Evolutionary conservation across 495 filamentous ascomycete species (phyloP), one percentile per base, ranked within the genome.

Genomic region (Zalerion maritima): DNA sequence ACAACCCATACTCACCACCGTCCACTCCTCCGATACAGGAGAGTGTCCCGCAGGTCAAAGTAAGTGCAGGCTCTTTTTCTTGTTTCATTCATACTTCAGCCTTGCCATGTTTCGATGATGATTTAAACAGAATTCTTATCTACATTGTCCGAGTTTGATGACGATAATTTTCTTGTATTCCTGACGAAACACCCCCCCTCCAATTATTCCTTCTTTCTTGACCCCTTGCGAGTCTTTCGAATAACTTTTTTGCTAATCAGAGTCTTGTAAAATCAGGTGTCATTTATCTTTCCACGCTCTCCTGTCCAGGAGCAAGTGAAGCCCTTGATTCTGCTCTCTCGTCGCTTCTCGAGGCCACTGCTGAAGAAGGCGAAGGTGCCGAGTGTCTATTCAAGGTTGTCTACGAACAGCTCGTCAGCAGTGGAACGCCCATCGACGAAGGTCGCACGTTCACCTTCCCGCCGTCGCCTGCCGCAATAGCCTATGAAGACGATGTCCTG

Each of bases 101-200:
- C 35, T 43, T 37, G 35, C 37, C 44, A 37, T 54, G 52, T 58
- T 56, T 66, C 65, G 57, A 84, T 86, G 85, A 92, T 84, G 73
- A 77, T 59, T 62, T 30, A 64, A 47, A 50, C 58, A 60, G 73
- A 86, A 84, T 77, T 87, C 83, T 94, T 94, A 94, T 89, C 85
- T 94, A 94, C 85, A 93, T 93, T 93, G 81, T 75, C 85, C 82
- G 80, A 73, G 58, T 54, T 72, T 67, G 55, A 59, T 87, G 83
- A 84, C 72, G 81, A 81, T 64, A 72, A 54, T 66, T 78, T 71
- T 71, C 81, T 73, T 81, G 74, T 82, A 76, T 81, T 72, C 65
- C 85, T 94, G 85, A 94, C 73, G 46, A 50, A 53, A 39, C 53
- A 46, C 53, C n/a, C n/a, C 45, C 62, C 58, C 43, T 43, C 34